These are phyloP conservation scores for Sphaerulina vaccinii DNA, from an alignment of 2,329 filamentous ascomycete genomes.

Conservation along the genomic window DNA sequence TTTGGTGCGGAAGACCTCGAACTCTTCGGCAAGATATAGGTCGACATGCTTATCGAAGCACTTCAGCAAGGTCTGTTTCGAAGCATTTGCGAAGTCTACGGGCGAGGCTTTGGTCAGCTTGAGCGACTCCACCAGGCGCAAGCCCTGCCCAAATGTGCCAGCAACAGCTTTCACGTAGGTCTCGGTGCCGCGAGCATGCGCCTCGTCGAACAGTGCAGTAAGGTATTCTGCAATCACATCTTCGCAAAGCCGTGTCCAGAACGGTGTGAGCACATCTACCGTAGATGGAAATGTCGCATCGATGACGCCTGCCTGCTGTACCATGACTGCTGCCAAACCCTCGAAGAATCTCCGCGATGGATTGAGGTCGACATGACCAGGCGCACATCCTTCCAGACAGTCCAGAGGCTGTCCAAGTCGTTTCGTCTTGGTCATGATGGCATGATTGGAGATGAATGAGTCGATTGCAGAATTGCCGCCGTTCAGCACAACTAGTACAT, in stretches of 20 bases:
- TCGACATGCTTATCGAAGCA: conserved; percentile 94
- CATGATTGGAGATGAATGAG: conserved; percentile 80
- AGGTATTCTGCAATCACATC: conserved; percentile 83
- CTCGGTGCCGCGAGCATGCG: conserved; percentile 71
- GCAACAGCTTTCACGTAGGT: conserved; percentile 84
- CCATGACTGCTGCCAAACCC: conserved; percentile 68
- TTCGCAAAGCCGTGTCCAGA: conserved; percentile 79
- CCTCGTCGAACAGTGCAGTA: conserved; percentile 80
- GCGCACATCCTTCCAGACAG: conserved; percentile 68
- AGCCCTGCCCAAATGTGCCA: conserved; percentile 80
- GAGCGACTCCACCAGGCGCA: conserved; percentile 72
- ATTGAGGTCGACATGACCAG: conserved; percentile 70
- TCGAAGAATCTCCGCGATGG: conserved; percentile 82
- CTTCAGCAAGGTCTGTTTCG: conserved; percentile 65
- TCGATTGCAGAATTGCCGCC: conserved; percentile 77
- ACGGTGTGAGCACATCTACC: conserved; percentile 68
- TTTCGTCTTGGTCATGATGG: conserved; percentile 72
- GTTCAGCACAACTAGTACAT: conserved; percentile 79
- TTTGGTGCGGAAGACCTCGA: conserved; percentile 76
- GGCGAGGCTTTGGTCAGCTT: conserved; percentile 64
- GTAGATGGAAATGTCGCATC: conserved; percentile 75
- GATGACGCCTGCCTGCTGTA: conserved; percentile 78
- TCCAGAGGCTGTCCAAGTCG: conserved; percentile 73
- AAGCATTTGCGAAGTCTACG: conserved; percentile 61
- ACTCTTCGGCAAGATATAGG: conserved; percentile 85